Evolutionary conservation across 139 green algal species (phyloP).

Genomic region (Chlorella sp.): DNA sequence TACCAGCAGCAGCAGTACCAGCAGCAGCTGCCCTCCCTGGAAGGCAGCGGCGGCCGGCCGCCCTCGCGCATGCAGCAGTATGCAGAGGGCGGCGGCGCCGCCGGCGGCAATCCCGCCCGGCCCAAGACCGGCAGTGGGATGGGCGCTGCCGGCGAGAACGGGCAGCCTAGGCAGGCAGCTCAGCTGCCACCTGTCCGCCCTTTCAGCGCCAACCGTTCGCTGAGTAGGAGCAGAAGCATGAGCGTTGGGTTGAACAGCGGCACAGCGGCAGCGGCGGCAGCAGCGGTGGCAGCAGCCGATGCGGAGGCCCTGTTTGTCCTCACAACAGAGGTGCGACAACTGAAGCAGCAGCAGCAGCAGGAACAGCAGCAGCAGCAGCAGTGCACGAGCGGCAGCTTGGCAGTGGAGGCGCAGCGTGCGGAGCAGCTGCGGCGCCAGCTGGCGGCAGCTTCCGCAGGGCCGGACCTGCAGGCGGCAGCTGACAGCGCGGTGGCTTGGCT

Average conservation of each 20-base stretch:
- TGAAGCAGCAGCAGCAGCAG: not conserved
- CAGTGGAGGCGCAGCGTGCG: not conserved
- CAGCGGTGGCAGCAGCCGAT: not conserved
- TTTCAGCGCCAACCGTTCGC: not conserved
- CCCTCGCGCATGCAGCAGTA: constrained; percentile 27
- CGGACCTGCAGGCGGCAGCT: not conserved
- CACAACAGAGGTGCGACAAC: not conserved
- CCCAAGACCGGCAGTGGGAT: not conserved
- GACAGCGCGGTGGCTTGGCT: not conserved
- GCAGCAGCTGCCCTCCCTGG: not conserved
- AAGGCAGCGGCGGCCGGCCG: not conserved
- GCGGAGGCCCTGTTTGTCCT: not conserved
- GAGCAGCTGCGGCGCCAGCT: not conserved
- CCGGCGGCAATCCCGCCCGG: not conserved
- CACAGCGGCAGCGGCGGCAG: not conserved
- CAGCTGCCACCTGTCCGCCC: not conserved
- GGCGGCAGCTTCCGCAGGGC: not conserved
- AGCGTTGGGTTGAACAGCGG: not conserved
- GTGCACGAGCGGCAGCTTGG: not conserved
- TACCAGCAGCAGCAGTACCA: not conserved
- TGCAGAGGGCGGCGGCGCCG: not conserved
- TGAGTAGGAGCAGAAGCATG: not conserved
- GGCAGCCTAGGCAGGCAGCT: not conserved
- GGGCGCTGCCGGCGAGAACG: not conserved
- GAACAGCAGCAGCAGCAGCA: not conserved